These are phyloP conservation scores for Hortiboletus campestris DNA, from an alignment of 768 basidiomycete genomes.

Conservation along the genomic window DNA sequence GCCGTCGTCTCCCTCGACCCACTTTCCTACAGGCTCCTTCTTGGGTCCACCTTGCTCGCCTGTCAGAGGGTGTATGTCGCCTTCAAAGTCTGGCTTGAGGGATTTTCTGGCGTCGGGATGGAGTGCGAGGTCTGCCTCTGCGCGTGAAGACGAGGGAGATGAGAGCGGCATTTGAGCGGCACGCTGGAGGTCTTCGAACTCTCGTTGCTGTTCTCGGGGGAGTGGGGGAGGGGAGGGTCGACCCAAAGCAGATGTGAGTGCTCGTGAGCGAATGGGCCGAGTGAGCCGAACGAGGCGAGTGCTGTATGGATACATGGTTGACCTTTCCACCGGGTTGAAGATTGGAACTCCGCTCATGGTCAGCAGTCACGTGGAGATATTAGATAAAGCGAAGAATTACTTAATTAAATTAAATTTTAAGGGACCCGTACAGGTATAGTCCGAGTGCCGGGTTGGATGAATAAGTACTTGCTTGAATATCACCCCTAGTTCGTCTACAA, in stretches of 20 bases:
- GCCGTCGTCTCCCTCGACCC: conserved; percentile 51
- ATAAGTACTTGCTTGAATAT: no score
- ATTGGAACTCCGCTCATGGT: no score
- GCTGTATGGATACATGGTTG: neutral
- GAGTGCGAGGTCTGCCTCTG: conserved; percentile 42
- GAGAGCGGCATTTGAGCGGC: conserved; percentile 49
- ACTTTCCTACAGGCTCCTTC: conserved; percentile 69
- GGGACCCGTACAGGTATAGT: no score
- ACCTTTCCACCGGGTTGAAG: no score
- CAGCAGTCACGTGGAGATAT: no score
- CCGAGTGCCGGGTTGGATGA: no score
- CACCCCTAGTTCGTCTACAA: no score
- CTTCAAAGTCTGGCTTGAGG: conserved; percentile 68
- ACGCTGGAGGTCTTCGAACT: conserved; percentile 82
- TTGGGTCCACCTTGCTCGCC: conserved; percentile 89
- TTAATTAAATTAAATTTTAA: no score
- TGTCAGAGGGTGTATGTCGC: conserved; percentile 76
- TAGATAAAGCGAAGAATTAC: no score
- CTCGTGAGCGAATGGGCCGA: neutral
- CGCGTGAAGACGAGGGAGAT: conserved; percentile 14
- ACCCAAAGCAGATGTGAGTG: conserved; percentile 38
- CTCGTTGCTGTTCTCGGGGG: conserved; percentile 71
- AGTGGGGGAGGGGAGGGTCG: conserved; percentile 75
- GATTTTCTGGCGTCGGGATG: conserved; percentile 72
- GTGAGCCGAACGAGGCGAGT: neutral